Conservation (phyloP, 345 rosid genomes). For the Murraya koenigii region DNA sequence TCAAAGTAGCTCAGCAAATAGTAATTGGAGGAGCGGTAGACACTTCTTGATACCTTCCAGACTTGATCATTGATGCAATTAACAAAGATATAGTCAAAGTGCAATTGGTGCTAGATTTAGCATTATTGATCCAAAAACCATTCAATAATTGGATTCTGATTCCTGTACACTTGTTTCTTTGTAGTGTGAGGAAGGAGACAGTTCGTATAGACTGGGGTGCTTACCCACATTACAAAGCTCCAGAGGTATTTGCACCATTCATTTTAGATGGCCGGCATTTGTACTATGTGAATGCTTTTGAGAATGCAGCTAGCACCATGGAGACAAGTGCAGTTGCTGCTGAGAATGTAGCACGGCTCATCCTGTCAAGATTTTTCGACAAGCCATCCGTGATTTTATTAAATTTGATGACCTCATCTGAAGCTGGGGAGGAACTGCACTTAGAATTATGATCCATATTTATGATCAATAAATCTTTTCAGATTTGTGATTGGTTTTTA, state of each 20-base stretch:
- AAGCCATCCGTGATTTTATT: slow-evolving; percentile 19
- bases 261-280: slow-evolving; percentile 68
- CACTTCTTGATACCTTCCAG: neutral
- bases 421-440: slow-evolving; percentile 27
- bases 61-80: neutral
- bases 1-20: no score
- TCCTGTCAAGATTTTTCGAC: slow-evolving; percentile 52
- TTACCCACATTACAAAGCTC: slow-evolving; percentile 82
- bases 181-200: slow-evolving; percentile 64
- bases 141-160: slow-evolving; percentile 9
- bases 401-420: slow-evolving; percentile 27
- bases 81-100: neutral
- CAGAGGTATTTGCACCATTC: slow-evolving; percentile 86
- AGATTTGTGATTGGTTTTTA: slow-evolving; percentile 38
- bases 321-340: slow-evolving; percentile 93
- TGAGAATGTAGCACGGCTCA: slow-evolving; percentile 85
- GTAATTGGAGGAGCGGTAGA: neutral
- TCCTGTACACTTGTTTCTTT: slow-evolving; percentile 6
- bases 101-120: neutral
- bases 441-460: slow-evolving; percentile 41
- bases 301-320: slow-evolving; percentile 93
- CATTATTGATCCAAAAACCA: neutral
- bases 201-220: slow-evolving; percentile 88
- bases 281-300: slow-evolving; percentile 90
- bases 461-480: neutral